phyloP scores from a whole-genome alignment of 208 protist genomes.

The Phytomonas francai region DNA sequence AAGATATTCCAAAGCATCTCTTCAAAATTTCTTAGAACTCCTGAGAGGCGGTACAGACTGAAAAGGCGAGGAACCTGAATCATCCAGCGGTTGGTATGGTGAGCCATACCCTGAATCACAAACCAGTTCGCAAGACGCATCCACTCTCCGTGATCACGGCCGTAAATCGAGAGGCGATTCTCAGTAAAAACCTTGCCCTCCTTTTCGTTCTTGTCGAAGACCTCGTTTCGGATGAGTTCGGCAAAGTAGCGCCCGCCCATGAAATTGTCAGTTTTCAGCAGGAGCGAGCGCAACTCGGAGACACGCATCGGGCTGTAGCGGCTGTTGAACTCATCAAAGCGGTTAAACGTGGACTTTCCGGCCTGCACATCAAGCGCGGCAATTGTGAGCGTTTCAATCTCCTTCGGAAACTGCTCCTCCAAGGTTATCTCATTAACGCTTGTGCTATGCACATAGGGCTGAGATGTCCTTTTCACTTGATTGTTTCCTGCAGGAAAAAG shows the following conservation, averaged over 20 bases:
- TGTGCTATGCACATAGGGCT: too few species aligned
- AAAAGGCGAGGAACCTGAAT: constrained; percentile 93
- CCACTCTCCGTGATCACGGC: constrained; percentile 53
- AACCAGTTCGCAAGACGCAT: constrained; percentile 67
- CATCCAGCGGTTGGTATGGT: constrained; percentile 94
- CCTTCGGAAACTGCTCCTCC: constrained; percentile 2
- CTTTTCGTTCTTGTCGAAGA: constrained; percentile 37
- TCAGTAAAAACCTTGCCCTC: constrained; percentile 69
- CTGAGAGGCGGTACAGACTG: constrained; percentile 53
- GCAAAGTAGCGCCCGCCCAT: constrained; percentile 89
- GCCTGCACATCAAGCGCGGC: constrained; percentile 78
- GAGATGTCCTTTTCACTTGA: too few species aligned
- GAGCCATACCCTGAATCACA: constrained; percentile 84
- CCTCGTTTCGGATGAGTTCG: constrained; percentile 50
- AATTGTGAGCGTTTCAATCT: constrained; percentile 53
- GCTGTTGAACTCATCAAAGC: constrained; percentile 86
- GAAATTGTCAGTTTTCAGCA: constrained; percentile 84
- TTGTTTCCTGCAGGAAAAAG: neutral
- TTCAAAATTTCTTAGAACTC: constrained; percentile 80
- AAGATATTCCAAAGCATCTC: constrained; percentile 96
- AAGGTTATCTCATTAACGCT: neutral
- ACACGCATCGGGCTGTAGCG: constrained; percentile 75
- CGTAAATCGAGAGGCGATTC: constrained; percentile 85
- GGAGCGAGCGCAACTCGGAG: constrained; percentile 51
- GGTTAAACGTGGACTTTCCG: constrained; percentile 75